phyloP scores from a whole-genome alignment of 345 rosid genomes.

The Rhizophora apiculata region DNA sequence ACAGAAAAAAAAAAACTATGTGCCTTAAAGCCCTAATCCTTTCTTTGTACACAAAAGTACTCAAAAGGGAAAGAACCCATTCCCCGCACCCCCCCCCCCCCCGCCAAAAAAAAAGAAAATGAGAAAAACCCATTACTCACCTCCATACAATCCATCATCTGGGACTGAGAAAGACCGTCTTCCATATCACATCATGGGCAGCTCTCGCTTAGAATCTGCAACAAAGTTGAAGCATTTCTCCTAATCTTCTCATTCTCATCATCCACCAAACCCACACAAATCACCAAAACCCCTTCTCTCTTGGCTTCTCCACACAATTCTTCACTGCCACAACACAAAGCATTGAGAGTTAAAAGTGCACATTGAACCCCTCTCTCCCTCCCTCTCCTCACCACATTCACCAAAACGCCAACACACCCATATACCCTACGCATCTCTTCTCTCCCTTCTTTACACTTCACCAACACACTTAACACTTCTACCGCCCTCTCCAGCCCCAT shows the following conservation, averaged over 20 bases:
- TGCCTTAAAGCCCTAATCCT: slow-evolving; percentile 35
- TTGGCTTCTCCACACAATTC: slow-evolving; percentile 40
- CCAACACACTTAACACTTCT: slow-evolving; percentile 78
- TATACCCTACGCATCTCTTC: slow-evolving; percentile 57
- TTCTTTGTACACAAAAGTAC: slow-evolving; percentile 50
- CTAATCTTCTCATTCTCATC: slow-evolving; percentile 81
- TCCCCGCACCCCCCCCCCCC: too few relatives aligned
- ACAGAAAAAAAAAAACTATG: neutral
- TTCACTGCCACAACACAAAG: slow-evolving; percentile 54
- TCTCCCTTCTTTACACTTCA: slow-evolving; percentile 84
- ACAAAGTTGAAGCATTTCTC: slow-evolving; percentile 61
- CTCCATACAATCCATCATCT: slow-evolving; percentile 27
- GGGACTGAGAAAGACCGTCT: neutral
- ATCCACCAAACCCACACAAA: slow-evolving; percentile 58
- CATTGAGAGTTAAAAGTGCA: slow-evolving; percentile 63
- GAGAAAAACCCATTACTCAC: slow-evolving; percentile 28
- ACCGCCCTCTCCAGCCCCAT: slow-evolving; percentile 84
- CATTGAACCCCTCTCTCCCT: slow-evolving; percentile 65
- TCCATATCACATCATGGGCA: neutral
- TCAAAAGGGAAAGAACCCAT: slow-evolving; percentile 16
- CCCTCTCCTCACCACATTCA: slow-evolving; percentile 53
- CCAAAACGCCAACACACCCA: slow-evolving; percentile 63
- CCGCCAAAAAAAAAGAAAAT: too few relatives aligned
- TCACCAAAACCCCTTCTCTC: slow-evolving; percentile 59
- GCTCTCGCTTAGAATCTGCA: slow-evolving; percentile 52